These are phyloP conservation scores for Laetiporus sulphureus DNA, from an alignment of 1,284 basidiomycete genomes.

Conservation along the genomic window DNA sequence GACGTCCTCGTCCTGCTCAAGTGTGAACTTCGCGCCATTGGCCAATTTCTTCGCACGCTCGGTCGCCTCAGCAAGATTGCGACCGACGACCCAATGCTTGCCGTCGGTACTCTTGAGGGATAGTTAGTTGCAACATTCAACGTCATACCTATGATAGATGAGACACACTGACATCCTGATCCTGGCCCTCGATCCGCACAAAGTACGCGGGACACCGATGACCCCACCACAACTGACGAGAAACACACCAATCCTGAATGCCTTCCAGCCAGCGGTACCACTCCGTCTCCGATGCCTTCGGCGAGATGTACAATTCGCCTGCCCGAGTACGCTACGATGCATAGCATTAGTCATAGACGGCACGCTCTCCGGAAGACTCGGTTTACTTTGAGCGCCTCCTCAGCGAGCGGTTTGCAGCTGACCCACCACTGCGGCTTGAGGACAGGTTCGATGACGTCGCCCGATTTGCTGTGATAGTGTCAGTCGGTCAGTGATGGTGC, in stretches of 20 bases:
- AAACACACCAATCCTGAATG: constrained; percentile 99
- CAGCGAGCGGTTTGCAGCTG: constrained; percentile 86
- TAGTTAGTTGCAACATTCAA: no score
- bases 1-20: constrained; percentile 96
- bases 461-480: constrained; percentile 73
- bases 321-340: constrained; percentile 72
- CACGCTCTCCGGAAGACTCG: not conserved
- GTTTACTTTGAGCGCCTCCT: constrained; percentile 78
- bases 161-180: constrained; percentile 56
- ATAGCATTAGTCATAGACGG: not conserved
- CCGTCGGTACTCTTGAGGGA: constrained; percentile 70
- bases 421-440: constrained; percentile 99
- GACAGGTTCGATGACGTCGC: constrained; percentile 93
- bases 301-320: constrained; percentile 81
- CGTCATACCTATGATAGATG: not conserved
- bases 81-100: constrained; percentile 89
- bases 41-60: constrained; percentile 75
- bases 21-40: constrained; percentile 61
- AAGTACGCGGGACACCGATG: constrained; percentile 96
- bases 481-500: not conserved
- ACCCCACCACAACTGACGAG: constrained; percentile 99
- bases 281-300: constrained; percentile 85
- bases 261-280: constrained; percentile 97
- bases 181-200: constrained; percentile 77
- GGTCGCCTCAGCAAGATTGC: constrained; percentile 75